Evolutionary conservation across 768 basidiomycete species (phyloP).

Genomic region (Boletellus emodensis): DNA sequence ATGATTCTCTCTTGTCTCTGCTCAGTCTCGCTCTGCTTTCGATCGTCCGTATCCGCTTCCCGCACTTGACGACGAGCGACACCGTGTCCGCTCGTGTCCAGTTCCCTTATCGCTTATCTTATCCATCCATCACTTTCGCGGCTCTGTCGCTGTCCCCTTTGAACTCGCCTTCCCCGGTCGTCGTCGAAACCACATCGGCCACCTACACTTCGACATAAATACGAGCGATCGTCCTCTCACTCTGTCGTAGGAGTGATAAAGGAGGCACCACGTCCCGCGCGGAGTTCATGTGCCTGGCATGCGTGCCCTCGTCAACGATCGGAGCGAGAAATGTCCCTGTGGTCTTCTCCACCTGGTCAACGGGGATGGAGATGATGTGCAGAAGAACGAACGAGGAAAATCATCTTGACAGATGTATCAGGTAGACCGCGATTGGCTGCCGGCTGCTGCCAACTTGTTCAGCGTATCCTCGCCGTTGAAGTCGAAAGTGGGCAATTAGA

Average conservation of each 20-base stretch:
- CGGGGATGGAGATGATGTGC: constrained; percentile 36
- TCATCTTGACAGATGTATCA: constrained; percentile 29
- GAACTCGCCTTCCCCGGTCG: too few species aligned
- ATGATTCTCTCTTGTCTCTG: too few species aligned
- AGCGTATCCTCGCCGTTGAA: constrained; percentile 24
- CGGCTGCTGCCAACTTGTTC: constrained; percentile 15
- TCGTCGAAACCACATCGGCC: too few species aligned
- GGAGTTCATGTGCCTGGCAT: constrained; percentile 28
- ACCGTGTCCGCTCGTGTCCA: too few species aligned
- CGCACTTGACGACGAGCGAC: too few species aligned
- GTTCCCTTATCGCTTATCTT: too few species aligned
- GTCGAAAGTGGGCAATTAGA: constrained; percentile 31
- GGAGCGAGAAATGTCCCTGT: constrained; percentile 41
- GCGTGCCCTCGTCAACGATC: constrained; percentile 31
- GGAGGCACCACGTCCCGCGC: constrained; percentile 18
- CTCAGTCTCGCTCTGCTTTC: too few species aligned
- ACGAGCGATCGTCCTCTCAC: constrained; percentile 27
- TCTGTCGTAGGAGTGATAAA: constrained; percentile 21
- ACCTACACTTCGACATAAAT: constrained; percentile 29
- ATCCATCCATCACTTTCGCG: too few species aligned
- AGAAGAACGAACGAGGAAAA: constrained; percentile 35
- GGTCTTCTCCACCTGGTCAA: constrained; percentile 37
- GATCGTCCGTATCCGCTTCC: too few species aligned
- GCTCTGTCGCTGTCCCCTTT: too few species aligned
- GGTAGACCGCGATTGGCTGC: constrained; percentile 30